phyloP scores from a whole-genome alignment of 306 rosid species.

The Vicia sativa region DNA sequence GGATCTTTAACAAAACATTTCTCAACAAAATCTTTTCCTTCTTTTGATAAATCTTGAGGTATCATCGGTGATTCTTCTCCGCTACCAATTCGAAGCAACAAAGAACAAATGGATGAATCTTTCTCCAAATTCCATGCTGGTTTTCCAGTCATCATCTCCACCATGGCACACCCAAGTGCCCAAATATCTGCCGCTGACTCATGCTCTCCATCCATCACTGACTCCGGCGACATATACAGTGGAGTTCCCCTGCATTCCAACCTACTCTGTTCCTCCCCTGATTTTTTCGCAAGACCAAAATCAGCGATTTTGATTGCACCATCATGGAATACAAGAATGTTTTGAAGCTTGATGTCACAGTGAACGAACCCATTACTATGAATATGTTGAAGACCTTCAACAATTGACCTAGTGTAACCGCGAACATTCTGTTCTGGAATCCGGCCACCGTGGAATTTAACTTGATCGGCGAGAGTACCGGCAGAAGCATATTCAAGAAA shows the following conservation, averaged over 20 bases:
- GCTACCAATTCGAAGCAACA: constrained; percentile 65
- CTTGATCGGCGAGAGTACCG: constrained; percentile 61
- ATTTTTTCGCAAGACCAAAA: constrained; percentile 68
- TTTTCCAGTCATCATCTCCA: constrained; percentile 78
- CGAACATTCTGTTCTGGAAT: constrained; percentile 54
- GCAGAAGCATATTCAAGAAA: constrained; percentile 75
- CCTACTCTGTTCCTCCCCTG: constrained; percentile 49
- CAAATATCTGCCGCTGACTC: constrained; percentile 71
- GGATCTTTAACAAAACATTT: constrained; percentile 83
- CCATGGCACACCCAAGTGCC: constrained; percentile 81
- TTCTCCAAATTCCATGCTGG: constrained; percentile 61
- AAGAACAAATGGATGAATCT: constrained; percentile 43
- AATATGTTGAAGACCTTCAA: constrained; percentile 60
- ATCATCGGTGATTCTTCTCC: constrained; percentile 74
- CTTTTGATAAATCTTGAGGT: constrained; percentile 59
- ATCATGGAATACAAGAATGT: constrained; percentile 64
- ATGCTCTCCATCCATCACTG: constrained; percentile 56
- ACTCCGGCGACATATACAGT: constrained; percentile 84
- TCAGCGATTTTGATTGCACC: constrained; percentile 81
- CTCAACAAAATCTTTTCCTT: constrained; percentile 65
- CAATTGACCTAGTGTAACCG: constrained; percentile 48
- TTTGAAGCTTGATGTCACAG: constrained; percentile 85
- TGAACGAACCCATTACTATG: constrained; percentile 79
- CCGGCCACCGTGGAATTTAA: constrained; percentile 53
- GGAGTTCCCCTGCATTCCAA: constrained; percentile 79